Evolutionary conservation across 164 flowering plant genomes (phyloP).

Genomic region (Tetracentron sinense): DNA sequence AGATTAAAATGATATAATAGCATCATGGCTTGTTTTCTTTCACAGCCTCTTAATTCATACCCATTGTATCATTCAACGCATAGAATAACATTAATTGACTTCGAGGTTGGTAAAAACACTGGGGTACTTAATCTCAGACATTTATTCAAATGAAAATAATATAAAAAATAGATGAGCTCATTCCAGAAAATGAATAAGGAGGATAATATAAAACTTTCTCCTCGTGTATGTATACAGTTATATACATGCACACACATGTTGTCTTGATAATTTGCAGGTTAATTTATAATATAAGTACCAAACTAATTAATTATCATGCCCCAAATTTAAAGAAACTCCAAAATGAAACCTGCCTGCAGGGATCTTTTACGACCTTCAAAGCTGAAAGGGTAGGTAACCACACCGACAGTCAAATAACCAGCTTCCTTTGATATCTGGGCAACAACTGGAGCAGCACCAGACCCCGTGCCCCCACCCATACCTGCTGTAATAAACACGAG

Average conservation of each 20-base stretch:
- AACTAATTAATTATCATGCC: too few species aligned
- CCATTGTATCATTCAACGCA: not conserved
- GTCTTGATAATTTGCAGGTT: not conserved
- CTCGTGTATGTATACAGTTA: too few species aligned
- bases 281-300: too few species aligned
- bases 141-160: not conserved
- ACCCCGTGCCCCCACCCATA: conserved; percentile 99
- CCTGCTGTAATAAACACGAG: conserved; percentile 98
- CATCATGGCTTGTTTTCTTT: not conserved
- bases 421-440: conserved; percentile 95
- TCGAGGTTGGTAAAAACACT: not conserved
- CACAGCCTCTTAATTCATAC: not conserved
- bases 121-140: too few species aligned
- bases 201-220: too few species aligned
- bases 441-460: conserved; percentile 98
- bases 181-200: not conserved
- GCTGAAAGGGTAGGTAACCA: conserved; percentile 96
- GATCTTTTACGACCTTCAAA: conserved; percentile 99
- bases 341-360: conserved; percentile 62
- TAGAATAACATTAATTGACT: not conserved
- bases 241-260: not conserved
- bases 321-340: conserved; percentile 7
- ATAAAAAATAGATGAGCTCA: too few species aligned
- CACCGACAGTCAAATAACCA: conserved; percentile 97
- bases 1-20: not conserved